Base-by-base conservation (phyloP, 176 grass and related monocot species). In the Oryza nivara region DNA sequence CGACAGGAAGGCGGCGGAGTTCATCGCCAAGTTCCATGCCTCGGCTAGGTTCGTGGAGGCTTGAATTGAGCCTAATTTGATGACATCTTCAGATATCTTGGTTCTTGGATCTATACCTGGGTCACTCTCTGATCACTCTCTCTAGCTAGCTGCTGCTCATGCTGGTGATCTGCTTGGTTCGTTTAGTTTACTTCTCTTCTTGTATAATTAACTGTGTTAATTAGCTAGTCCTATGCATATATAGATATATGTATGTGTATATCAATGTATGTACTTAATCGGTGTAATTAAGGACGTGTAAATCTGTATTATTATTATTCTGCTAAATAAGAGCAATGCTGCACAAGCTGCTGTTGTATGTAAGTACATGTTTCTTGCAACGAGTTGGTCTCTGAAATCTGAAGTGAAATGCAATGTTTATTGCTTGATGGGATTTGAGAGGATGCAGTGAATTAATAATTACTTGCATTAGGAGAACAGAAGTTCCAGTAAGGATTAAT, bases 1-100 rank as follows among this genome's bases (percentile, higher is more conserved):
- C 41, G 92, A 97, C 86, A 51, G 20, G 85, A 87, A 91, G 85
- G 89, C 89, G 30, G 46, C 80, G 9, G 85, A 74, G 75, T 91
- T 35, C 89, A 91, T 91, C 34, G 76, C 76, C 70, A 81, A 22
- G 76, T 80, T 91, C 81, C 89, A 47, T 34, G 89, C 80, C 25
- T 9, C 84, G 26, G 13, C 49, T 9, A 74, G 71, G 58, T 32
- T 61, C 83, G 14, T 61, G 34, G 87, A 84, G 34, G 8, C n/a
- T 58, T 70, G 40, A 89, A 35, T 46, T 70, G 49, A 89, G 35
- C 20, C 20, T 54, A 32, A 32, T 32, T 20, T 56, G 52, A 56
- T 56, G 47, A 49, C 0, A 58, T 58, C 34, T 58, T 34, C 30
- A n/a, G 40, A 38, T 41, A 8, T 32, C 30, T 32, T 32, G 30